A percentile compares a stretch with the other conserved stretches of the same genome.
Conservation (phyloP, 1,139 yeast species). For the Candida sp. region DNA sequence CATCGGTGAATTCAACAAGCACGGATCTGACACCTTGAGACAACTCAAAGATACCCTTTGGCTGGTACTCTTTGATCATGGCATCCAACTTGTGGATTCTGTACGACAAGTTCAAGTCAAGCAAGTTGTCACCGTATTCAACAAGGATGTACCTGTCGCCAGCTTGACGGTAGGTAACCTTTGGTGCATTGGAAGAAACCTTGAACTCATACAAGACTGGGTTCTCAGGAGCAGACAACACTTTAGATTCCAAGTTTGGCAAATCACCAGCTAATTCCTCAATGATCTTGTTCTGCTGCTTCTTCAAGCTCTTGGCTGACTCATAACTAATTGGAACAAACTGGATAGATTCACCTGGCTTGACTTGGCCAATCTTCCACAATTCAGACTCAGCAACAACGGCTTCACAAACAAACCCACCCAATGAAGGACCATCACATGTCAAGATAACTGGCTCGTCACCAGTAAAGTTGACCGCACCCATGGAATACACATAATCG, state of each 20-base stretch:
- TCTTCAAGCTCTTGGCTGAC: constrained; percentile 67
- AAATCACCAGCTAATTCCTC: constrained; percentile 45
- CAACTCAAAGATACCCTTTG: constrained; percentile 90
- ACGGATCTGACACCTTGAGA: constrained; percentile 98
- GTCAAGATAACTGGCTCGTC: constrained; percentile 98
- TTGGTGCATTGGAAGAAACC: constrained; percentile 59
- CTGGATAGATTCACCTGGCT: constrained; percentile 86
- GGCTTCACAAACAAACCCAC: constrained; percentile 97
- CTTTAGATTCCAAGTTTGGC: constrained; percentile 36
- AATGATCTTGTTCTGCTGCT: constrained; percentile 59
- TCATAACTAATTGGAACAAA: constrained; percentile 80
- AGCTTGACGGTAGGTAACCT: constrained; percentile 90
- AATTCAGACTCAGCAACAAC: constrained; percentile 95
- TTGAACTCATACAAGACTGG: constrained; percentile 64
- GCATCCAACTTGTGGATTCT: constrained; percentile 84
- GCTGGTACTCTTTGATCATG: constrained; percentile 65
- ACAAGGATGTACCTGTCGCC: constrained; percentile 93
- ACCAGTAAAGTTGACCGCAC: constrained; percentile 97
- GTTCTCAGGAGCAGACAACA: constrained; percentile 49
- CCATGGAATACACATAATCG: constrained; percentile 94
- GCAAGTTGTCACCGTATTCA: constrained; percentile 87
- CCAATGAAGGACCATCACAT: constrained; percentile 97
- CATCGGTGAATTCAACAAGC: constrained; percentile 78
- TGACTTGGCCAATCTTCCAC: constrained; percentile 99
- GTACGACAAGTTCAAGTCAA: constrained; percentile 87